These are phyloP conservation scores for Pseudonitzschia multiseries DNA, from an alignment of 108 stramenopile genomes.

Conservation along the genomic window DNA sequence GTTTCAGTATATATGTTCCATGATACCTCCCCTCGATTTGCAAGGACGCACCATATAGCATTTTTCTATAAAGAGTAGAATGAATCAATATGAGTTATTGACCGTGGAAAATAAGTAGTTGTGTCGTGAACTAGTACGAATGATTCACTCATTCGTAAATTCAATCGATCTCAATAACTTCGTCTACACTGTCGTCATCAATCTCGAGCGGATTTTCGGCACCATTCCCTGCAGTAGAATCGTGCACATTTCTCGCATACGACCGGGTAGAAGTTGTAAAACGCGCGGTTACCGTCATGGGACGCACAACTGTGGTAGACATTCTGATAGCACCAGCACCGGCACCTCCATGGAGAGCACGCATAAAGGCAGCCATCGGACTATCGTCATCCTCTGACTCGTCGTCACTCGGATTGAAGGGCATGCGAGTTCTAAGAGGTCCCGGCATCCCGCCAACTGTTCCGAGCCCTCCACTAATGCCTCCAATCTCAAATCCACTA, in stretches of 20 bases:
- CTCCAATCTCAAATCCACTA: constrained; percentile 2
- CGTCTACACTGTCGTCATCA: constrained; percentile 39
- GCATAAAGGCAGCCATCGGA: constrained; percentile 20
- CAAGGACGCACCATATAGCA: background rate
- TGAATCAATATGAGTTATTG: background rate
- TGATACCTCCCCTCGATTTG: background rate
- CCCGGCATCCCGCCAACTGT: background rate
- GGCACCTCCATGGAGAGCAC: constrained; percentile 11
- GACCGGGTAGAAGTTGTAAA: constrained; percentile 25
- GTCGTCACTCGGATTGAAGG: background rate
- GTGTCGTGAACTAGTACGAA: background rate
- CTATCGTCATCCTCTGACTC: constrained; percentile 20
- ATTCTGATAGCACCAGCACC: background rate
- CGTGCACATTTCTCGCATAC: constrained; percentile 43
- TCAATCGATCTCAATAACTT: constrained; percentile 25
- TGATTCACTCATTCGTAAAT: background rate
- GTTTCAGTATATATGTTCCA: background rate
- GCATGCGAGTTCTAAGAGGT: background rate
- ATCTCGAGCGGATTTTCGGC: constrained; percentile 51
- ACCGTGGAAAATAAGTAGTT: background rate
- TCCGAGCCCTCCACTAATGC: background rate
- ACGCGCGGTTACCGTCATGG: constrained; percentile 15
- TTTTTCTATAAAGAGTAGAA: too few species aligned
- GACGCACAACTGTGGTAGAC: constrained; percentile 14
- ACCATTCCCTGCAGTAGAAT: constrained; percentile 37